phyloP scores from a whole-genome alignment of 2,329 filamentous ascomycete species.

The Fusarium humuli region DNA sequence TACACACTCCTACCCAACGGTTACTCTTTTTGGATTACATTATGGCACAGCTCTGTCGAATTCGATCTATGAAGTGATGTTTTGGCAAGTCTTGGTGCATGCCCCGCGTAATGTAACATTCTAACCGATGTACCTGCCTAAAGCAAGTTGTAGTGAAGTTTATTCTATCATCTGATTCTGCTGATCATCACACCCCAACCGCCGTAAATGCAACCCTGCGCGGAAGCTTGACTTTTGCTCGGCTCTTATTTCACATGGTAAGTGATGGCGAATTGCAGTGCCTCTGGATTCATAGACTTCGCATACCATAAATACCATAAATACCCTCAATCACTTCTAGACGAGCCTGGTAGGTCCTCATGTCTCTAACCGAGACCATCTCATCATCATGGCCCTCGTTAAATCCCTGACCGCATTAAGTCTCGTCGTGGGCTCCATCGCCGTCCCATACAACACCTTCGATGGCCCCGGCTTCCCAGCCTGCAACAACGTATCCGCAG shows the following conservation, averaged over 20 bases:
- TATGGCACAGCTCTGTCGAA: not conserved
- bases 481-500: not conserved
- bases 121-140: not conserved
- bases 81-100: not conserved
- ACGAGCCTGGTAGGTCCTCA: no score
- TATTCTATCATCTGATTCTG: not conserved
- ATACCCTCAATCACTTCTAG: not conserved
- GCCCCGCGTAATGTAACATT: not conserved
- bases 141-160: not conserved
- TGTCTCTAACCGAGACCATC: rapidly evolving
- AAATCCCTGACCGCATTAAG: not conserved
- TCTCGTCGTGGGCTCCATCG: not conserved
- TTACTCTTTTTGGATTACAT: not conserved
- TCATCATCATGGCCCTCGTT: not conserved
- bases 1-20: not conserved
- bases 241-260: not conserved
- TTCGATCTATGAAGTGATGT: rapidly evolving
- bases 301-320: no score
- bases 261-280: rapidly evolving
- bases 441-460: constrained; percentile 5
- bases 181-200: not conserved
- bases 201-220: no score
- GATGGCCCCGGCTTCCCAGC: constrained; percentile 4
- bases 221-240: not conserved
- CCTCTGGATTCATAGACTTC: rapidly evolving